Base-by-base conservation (phyloP, 495 filamentous ascomycete species). In the Haplographium delicatum region DNA sequence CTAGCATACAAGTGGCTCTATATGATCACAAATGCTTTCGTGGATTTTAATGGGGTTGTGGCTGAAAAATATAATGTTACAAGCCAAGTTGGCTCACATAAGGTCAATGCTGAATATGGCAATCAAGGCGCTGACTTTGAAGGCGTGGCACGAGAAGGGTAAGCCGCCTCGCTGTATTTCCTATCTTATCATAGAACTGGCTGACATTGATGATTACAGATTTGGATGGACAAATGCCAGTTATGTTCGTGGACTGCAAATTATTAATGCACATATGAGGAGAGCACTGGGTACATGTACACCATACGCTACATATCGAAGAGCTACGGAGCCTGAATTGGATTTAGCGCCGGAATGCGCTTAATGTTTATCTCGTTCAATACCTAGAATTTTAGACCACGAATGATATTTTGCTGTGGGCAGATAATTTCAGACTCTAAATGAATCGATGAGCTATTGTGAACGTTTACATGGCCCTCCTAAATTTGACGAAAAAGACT, bases 41-140 rank as follows among this genome's bases (percentile, higher is more conserved):
- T 95, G 19, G 90, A 98, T 60, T 97, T 89, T 74, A 95, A 96
- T 59, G 93, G 93, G 18, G 88, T 95, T 24, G 90, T 98, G 15
- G 93, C 96, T 1, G 93, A 98, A 71, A 98, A 98, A 66, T 98
- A 98, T 70, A 86, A 98, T 67, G 93, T 98, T 40, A 97, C 93
- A 38, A 71, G 88, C 44, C 82, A 82, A 19, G 80, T 90, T 56
- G 89, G 91, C 58, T 87, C 93, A 20, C 93, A 97, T 64, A 81
- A 84, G 19, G 93, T 98, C 6, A 86, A 89, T 62, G 93, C 93
- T 50, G 93, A 98, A 68, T 98, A 98, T 63, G 93, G 93, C 2
- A 98, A 98, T 62, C 93, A 98, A 64, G 93, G 93, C 1, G 66
- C 82, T 19, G 86, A 95, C 58, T 95, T 98, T 74, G 91, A 89